Evolutionary conservation across 169 alveolate species (phyloP).

Genomic region (Cryptosporidium andersoni): DNA sequence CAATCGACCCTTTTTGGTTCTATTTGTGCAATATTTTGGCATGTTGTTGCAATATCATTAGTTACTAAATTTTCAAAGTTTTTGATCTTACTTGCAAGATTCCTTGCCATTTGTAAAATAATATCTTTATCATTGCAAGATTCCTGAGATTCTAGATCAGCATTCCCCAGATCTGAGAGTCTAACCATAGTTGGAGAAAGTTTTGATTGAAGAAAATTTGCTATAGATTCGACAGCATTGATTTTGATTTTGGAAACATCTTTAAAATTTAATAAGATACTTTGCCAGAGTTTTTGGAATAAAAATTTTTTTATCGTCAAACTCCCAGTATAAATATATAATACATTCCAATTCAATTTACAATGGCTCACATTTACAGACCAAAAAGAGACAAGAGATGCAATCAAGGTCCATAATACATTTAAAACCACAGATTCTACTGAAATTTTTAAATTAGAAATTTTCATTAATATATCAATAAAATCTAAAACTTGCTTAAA

Average conservation of each 20-base stretch:
- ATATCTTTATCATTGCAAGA: conserved; percentile 11
- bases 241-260: conserved; percentile 21
- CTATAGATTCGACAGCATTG: background rate
- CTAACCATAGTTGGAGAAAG: conserved; percentile 38
- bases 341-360: conserved; percentile 1
- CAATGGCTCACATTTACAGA: conserved; percentile 58
- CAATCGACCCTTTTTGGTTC: conserved; percentile 38
- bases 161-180: conserved; percentile 34
- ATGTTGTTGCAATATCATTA: background rate
- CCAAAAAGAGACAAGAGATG: conserved; percentile 43
- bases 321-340: conserved; percentile 34
- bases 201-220: conserved; percentile 17
- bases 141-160: background rate
- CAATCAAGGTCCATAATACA: conserved; percentile 33
- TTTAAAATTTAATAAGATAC: background rate
- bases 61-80: background rate
- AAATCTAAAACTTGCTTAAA: conserved; percentile 9
- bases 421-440: background rate
- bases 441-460: background rate
- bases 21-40: conserved; percentile 33
- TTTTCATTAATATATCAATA: conserved; percentile 26
- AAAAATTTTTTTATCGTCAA: conserved; percentile 1
- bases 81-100: background rate
- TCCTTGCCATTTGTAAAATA: background rate
- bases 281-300: background rate